Conservation (phyloP, 148 eudicot genomes). For the Nepenthes gracilis region DNA sequence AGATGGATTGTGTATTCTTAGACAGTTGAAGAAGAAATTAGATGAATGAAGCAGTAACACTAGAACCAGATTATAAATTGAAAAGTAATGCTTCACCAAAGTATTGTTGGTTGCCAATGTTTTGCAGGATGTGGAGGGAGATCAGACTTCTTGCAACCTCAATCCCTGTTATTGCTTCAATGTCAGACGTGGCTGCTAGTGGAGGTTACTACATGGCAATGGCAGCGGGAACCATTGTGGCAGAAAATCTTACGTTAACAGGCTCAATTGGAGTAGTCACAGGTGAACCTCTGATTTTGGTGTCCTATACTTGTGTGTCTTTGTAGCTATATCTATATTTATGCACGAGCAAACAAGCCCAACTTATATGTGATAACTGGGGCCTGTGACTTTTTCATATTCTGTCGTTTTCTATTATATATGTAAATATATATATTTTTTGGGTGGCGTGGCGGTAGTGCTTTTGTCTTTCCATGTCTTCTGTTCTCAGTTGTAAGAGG, state of each 20-base stretch:
- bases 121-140: constrained; percentile 92
- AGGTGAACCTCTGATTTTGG: constrained; percentile 27
- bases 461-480: too few relatives aligned
- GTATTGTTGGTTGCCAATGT: constrained; percentile 6
- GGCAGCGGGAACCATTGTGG: constrained; percentile 75
- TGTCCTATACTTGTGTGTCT: neutral
- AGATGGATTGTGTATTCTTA: too few relatives aligned
- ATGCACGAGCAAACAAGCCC: too few relatives aligned
- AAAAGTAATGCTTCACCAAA: constrained; percentile 1
- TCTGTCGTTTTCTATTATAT: too few relatives aligned
- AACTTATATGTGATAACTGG: too few relatives aligned
- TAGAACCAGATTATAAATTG: neutral
- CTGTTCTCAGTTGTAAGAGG: too few relatives aligned
- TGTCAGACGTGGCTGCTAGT: constrained; percentile 97
- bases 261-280: constrained; percentile 97
- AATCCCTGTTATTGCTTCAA: constrained; percentile 89
- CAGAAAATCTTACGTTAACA: constrained; percentile 85
- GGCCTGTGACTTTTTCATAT: too few relatives aligned
- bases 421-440: too few relatives aligned
- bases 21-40: too few relatives aligned
- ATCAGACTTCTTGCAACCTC: constrained; percentile 70
- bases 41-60: too few relatives aligned
- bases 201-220: constrained; percentile 99
- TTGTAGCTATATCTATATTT: neutral
- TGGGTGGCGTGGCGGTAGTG: too few relatives aligned